A percentile compares a stretch with the other conserved stretches of the same genome.
These are phyloP conservation scores for Eryngium alpinum DNA, from an alignment of 140 eudicot species.

Conservation along the genomic window DNA sequence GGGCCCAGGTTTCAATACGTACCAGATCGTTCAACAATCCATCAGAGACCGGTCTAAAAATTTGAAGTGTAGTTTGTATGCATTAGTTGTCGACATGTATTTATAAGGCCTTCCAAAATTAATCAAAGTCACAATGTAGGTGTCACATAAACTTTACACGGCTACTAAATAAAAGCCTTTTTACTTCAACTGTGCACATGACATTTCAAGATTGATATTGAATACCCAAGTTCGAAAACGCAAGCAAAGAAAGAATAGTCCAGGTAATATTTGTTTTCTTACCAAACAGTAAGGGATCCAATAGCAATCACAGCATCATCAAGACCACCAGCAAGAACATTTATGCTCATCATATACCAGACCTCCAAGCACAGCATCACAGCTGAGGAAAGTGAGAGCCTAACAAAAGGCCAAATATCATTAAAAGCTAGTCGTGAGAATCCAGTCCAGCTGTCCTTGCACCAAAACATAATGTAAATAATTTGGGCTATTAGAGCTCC, in stretches of 20 bases:
- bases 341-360: conserved; percentile 57
- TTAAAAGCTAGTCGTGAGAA: conserved; percentile 33
- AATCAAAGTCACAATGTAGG: too few species aligned
- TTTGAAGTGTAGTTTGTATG: too few species aligned
- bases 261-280: not conserved
- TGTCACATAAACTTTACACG: too few species aligned
- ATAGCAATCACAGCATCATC: conserved; percentile 48
- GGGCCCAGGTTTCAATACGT: too few species aligned
- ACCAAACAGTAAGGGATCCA: conserved; percentile 63
- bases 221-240: not conserved
- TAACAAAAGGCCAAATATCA: conserved; percentile 57
- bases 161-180: too few species aligned
- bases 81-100: too few species aligned
- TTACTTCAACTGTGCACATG: not conserved
- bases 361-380: conserved; percentile 56
- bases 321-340: conserved; percentile 46
- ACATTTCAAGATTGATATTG: not conserved
- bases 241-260: not conserved
- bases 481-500: conserved; percentile 29
- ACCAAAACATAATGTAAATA: conserved; percentile 39
- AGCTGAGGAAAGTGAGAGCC: conserved; percentile 51
- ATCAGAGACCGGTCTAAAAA: too few species aligned
- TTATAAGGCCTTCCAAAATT: too few species aligned
- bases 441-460: conserved; percentile 57
- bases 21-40: too few species aligned